Percentiles rank a stretch among this genome's conserved stretches.
Conservation (phyloP, 2,329 filamentous ascomycete species). For the Alternaria sp. region DNA sequence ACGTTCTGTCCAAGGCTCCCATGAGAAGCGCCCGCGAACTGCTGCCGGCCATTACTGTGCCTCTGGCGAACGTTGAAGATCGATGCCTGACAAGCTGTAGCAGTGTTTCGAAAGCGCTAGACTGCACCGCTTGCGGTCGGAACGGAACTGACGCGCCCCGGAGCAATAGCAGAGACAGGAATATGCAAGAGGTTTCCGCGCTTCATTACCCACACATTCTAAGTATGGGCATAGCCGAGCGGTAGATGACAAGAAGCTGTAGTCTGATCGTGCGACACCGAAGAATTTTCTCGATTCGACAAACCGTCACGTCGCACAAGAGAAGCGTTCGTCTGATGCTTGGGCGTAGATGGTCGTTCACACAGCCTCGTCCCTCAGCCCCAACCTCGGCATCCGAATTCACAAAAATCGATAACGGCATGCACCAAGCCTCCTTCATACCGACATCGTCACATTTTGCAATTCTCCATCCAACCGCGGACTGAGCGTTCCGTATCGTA, state of each 20-base stretch:
- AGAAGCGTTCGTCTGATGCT: constrained; percentile 17
- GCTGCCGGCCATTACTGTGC: constrained; percentile 20
- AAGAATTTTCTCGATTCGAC: constrained; percentile 2
- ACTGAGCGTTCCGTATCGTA: constrained; percentile 54
- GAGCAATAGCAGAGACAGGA: constrained; percentile 9
- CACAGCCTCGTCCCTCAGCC: constrained; percentile 28
- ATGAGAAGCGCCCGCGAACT: constrained; percentile 28
- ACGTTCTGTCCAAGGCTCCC: constrained; percentile 21
- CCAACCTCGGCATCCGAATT: constrained; percentile 30
- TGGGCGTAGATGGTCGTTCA: constrained; percentile 15
- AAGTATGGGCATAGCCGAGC: constrained; percentile 24
- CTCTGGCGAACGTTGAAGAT: constrained; percentile 11
- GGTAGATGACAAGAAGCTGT: constrained; percentile 10
- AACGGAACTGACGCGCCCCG: constrained; percentile 8
- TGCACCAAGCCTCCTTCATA: constrained; percentile 15
- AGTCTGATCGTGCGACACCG: constrained; percentile 4
- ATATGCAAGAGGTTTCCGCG: constrained; percentile 7
- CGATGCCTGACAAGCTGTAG: constrained; percentile 1
- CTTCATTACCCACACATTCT: constrained; percentile 20
- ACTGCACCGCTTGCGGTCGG: background rate
- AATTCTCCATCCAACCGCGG: constrained; percentile 52
- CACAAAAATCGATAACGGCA: constrained; percentile 14
- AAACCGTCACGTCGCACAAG: constrained; percentile 13
- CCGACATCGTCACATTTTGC: constrained; percentile 38
- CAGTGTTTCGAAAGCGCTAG: constrained; percentile 1